phyloP scores from a whole-genome alignment of 352 stramenopile species.

The Albugo candida region DNA sequence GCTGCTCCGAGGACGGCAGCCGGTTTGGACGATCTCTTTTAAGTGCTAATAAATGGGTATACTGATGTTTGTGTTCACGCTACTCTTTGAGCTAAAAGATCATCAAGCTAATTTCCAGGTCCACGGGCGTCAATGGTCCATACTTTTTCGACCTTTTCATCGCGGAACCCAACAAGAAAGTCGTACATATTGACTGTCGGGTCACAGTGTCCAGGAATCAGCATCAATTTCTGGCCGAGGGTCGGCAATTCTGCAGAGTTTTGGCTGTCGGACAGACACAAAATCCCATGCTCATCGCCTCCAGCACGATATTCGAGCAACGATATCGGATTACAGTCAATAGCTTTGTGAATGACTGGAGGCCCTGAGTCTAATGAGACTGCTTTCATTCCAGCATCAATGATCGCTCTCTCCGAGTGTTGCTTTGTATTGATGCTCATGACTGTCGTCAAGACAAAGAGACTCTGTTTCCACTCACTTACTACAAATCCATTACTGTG shows the following conservation, averaged over 20 bases:
- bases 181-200: constrained; percentile 67
- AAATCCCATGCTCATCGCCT: constrained; percentile 48
- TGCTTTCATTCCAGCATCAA: constrained; percentile 59
- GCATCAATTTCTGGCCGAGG: constrained; percentile 31
- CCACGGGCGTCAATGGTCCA: constrained; percentile 35
- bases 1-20: too few species aligned
- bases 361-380: constrained; percentile 41
- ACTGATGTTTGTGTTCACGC: too few species aligned
- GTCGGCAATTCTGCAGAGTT: constrained; percentile 12
- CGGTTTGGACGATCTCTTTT: too few species aligned
- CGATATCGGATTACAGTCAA: constrained; percentile 17
- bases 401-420: constrained; percentile 21
- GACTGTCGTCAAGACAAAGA: constrained; percentile 53
- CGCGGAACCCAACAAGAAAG: constrained; percentile 36
- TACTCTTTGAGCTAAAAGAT: too few species aligned
- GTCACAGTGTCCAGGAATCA: constrained; percentile 48
- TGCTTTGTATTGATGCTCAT: constrained; percentile 25
- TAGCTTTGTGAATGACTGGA: constrained; percentile 25
- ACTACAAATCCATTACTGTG: constrained; percentile 4
- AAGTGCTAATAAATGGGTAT: too few species aligned
- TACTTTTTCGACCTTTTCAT: constrained; percentile 23
- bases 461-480: constrained; percentile 29
- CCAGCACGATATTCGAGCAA: constrained; percentile 31
- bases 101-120: constrained; percentile 23
- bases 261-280: constrained; percentile 11